These are phyloP conservation scores for Fraxinus greggii DNA, from an alignment of 305 asterid species.

Conservation along the genomic window DNA sequence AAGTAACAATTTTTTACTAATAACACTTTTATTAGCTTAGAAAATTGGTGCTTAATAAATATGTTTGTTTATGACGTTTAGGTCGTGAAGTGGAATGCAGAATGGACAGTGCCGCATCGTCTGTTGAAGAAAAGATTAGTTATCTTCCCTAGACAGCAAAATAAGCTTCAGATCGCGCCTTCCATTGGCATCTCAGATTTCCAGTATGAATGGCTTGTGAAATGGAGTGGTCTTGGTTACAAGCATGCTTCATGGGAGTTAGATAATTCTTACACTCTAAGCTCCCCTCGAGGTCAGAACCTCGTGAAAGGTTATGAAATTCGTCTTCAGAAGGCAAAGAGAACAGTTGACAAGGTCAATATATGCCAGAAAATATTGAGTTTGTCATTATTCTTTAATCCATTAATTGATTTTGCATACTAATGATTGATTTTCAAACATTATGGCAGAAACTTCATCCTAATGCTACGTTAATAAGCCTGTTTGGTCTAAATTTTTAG, in stretches of 20 bases:
- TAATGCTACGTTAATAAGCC: neutral
- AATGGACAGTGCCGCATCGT: constrained; percentile 69
- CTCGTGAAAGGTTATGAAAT: constrained; percentile 47
- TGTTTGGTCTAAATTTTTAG: constrained; percentile 6
- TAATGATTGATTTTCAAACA: neutral
- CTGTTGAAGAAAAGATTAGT: constrained; percentile 52
- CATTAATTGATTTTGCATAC: constrained; percentile 14
- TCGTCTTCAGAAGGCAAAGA: constrained; percentile 44
- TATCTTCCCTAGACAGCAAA: constrained; percentile 25
- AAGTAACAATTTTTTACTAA: neutral
- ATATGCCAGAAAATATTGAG: constrained; percentile 4
- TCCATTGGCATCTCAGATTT: constrained; percentile 37
- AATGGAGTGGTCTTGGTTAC: constrained; percentile 67
- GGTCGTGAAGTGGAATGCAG: constrained; percentile 53
- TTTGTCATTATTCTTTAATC: constrained; percentile 1
- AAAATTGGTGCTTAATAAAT: neutral
- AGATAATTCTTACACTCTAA: constrained; percentile 45
- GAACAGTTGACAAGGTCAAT: constrained; percentile 43
- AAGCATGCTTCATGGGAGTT: constrained; percentile 71
- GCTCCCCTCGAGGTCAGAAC: constrained; percentile 47
- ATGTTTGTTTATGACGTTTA: constrained; percentile 27
- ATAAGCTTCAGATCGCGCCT: constrained; percentile 33
- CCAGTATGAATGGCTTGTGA: constrained; percentile 70
- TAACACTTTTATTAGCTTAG: neutral
- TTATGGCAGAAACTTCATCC: neutral